Base-by-base conservation (phyloP, 1,139 yeast genomes). In the Wickerhamomyces sp. region DNA sequence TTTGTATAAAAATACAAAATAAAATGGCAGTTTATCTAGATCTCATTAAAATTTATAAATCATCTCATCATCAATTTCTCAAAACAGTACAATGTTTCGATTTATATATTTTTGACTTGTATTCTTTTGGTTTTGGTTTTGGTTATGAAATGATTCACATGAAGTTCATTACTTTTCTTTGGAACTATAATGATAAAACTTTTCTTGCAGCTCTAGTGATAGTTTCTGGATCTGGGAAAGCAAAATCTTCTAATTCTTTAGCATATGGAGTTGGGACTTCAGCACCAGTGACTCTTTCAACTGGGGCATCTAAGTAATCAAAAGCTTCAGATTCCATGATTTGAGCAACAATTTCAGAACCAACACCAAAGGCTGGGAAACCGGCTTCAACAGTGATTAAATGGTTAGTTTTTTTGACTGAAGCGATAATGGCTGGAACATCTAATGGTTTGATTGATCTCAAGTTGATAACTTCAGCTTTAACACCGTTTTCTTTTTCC, bases 231-330 rank as follows among this genome's bases (percentile, higher is more conserved):
- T 91, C 96, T 68, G 99, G 99, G 96, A 94, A 93, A 48, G 99
- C 97, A 67, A 93, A 88, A 73, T 87, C 95, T 79, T 94, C 99
- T 67, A 94, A 81, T 73, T 86, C 94, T 71, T 83, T 80, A 59
- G 97, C 96, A 68, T 94, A 94, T 56, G 99, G 99, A 59, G 99
- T 94, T 67, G 99, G 99, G 35, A 91, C 97, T 74, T 94, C 99
- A 66, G 98, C 95, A 69, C 99, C 99, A 50, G 99, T 94, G 63
- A 91, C 94, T 78, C 99, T 89, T 74, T 86, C 95, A 58, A 93
- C 93, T 59, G 99, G 99, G 53, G 99, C 96, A 71, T 94, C 99
- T 69, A 94, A 81, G 79, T 90, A 88, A 73, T 94, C 99, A 60
- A 93, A 93, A 47, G 96, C 98, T 71, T 91, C 98, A 46, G 95